Base-by-base conservation (phyloP, 2,329 filamentous ascomycete genomes). In the Penicillium sp. region DNA sequence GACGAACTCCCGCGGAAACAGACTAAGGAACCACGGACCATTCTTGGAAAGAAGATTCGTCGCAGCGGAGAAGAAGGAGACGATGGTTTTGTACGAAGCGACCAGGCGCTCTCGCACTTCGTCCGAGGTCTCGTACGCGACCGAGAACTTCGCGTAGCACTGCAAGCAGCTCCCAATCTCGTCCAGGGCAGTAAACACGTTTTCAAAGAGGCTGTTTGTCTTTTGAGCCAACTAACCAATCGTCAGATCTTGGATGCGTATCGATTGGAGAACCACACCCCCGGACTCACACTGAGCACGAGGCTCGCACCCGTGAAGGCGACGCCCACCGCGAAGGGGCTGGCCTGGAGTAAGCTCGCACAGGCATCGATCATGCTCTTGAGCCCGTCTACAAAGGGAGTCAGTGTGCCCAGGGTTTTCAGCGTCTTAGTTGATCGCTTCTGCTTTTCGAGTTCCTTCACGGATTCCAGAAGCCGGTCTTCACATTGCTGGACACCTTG, bases 111-210 rank as follows among this genome's bases (percentile, higher is more conserved):
- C 29, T 11, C 14, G n/a, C 3, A 32, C 29, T 19, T 32, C 29
- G 11, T 32, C 29, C 17, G 29, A 32, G 14, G 29, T 32, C n/a
- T 32, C 29, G 17, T 32, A 32, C n/a, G 29, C 29, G 14, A 32
- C n/a, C n/a, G 29, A 32, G n/a, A 32, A 14, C 19, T 32, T 32
- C n/a, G 29, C 29, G 29, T 32, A 32, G 16, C 29, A 32, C n/a
- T 32, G 16, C 29, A 32, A 19, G 11, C 9, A 32, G 9, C n/a
- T 19, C 9, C 29, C 29, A 13, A 32, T 32, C 19, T 32, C 17
- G 4, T 19, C 16, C 29, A 32, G 16, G 7, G 29, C 17, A 6
- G 16, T 17, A 9, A 32, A 17, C 3, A 32, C 16, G 4, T 19
- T 11, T 9, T 32, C 29, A 18, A 32, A 18, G 8, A 32, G n/a